These are phyloP conservation scores for Sisymbrium irio DNA, from an alignment of 345 rosid genomes.

Conservation along the genomic window DNA sequence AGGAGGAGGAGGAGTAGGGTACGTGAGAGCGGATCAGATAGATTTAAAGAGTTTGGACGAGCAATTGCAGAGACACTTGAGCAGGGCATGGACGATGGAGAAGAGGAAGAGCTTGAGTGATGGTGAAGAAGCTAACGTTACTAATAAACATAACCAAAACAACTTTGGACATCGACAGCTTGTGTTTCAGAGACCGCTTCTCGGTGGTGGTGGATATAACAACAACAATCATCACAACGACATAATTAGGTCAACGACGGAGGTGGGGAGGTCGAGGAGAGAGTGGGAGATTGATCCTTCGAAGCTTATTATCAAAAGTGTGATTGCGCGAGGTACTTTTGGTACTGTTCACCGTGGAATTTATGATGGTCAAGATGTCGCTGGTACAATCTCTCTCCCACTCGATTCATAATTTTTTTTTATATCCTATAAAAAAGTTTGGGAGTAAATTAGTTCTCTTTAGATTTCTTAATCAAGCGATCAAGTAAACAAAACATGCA, in stretches of 20 bases:
- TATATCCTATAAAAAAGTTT: not conserved
- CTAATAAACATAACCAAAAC: conserved; percentile 24
- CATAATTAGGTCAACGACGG: not conserved
- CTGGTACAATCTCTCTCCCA: conserved; percentile 52
- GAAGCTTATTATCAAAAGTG: conserved; percentile 72
- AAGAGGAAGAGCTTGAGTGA: conserved; percentile 58
- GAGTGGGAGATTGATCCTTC: conserved; percentile 99
- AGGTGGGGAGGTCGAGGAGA: conserved; percentile 50
- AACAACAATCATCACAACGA: not conserved
- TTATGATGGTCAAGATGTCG: conserved; percentile 91
- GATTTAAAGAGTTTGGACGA: conserved; percentile 95
- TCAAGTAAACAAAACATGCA: conserved; percentile 2
- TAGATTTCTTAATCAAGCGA: conserved; percentile 3
- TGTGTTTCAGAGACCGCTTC: conserved; percentile 31
- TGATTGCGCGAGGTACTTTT: conserved; percentile 92
- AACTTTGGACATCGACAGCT: conserved; percentile 28
- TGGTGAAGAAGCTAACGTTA: conserved; percentile 29
- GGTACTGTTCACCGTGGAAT: conserved; percentile 94
- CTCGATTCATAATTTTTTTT: not conserved
- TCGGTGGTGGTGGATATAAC: conserved; percentile 16
- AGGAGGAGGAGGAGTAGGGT: conserved; percentile 43
- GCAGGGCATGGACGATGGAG: conserved; percentile 81
- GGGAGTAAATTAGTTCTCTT: not conserved
- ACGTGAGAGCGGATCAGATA: conserved; percentile 96
- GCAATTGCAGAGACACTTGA: conserved; percentile 86